Evolutionary conservation across 805 yeast species (phyloP), one percentile per base, ranked within the genome.

Genomic region (Phaffomyces thermotolerans): DNA sequence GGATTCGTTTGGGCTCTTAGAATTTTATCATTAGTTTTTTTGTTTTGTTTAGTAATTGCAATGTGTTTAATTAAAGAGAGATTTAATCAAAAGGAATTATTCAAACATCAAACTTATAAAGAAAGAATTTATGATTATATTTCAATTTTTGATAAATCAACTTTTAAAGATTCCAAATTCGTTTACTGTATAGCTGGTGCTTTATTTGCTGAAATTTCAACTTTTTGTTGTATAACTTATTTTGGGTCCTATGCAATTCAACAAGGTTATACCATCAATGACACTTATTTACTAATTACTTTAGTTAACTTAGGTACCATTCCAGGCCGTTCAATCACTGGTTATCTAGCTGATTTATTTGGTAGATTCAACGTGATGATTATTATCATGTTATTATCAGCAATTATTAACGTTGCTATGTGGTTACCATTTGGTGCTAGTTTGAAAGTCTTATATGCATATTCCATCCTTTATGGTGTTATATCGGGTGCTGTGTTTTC

Each of bases 1-100:
- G 82, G 82, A 1, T 76, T 73, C 51, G 65, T 63, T 10, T 77
- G 82, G 81, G 71, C 77, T 4, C 64, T 73, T 36, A 64, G 83
- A 40, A 62, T 68, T 14, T 58, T 75, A 39, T 76, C 75, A 0
- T 69, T 77, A 49, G 55, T 75, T 17, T 62, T 68, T 38, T 29
- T 50, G 18, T 46, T 38, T 6, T 58, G 60, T 37, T 52, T 62
- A 15, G 9, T 51, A 1, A 30, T 55, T 18, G 57, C 68, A 1
- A 38, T 57, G 4, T 22, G 53, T 0, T 49, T 67, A 15, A 59
- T 64, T 2, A 60, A 46, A 36, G 73, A 68, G 40, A 58, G 72
- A 48, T 49, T 62, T 43, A 57, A 32, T 34, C 50, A 44, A 25
- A 47, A 51, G 23, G 39, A 41, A 12, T 46, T 39, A 25, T 41